Evolutionary conservation across 202 grass and related monocot species (phyloP), one percentile per base, ranked within the genome.

Genomic region (Panicum hallii): DNA sequence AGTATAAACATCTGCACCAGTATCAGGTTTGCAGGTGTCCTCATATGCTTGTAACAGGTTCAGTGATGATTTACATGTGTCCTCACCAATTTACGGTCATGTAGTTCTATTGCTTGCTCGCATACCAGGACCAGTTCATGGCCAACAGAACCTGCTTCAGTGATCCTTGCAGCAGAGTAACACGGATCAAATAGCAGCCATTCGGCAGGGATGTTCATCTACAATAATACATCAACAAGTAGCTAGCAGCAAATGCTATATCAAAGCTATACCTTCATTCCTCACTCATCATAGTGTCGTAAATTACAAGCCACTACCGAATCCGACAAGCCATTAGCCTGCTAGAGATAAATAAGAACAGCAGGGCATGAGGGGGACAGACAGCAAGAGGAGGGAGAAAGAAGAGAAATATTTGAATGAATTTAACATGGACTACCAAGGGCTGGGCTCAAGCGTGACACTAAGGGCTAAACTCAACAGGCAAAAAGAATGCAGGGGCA

Each of bases 291-390:
- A 73, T 54, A 88, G 57, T 74, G 72, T 53, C 72, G 72, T 62
- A 88, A 74, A 88, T 82, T 88, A 87, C 85, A 91, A 88, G 64
- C 77, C 82, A 85, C 78, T 84, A 82, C 42, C 72, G 78, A 82
- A 88, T 85, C 42, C 66, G 43, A 78, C 89, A 91, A 78, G 58
- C 85, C 89, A 78, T 82, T 85, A 82, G 78, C 85, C 85, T 85
- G 89, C 77, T 91, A 77, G 66, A 85, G 77, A 72, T 61, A 78
- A 85, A 82, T 67, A 85, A 76, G 87, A 87, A 67, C n/a, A 88
- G 85, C 85, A 91, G 78, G 82, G 43, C 48, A 85, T 65, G 12
- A 30, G 30, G 40, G 41, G 6, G 32, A 6, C 46, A 78, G 67
- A 65, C 9, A 75, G 70, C 32, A 83, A 67, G 75, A 70, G 4